Base-by-base conservation (phyloP, 768 basidiomycete species). In the Trametes cubensis region DNA sequence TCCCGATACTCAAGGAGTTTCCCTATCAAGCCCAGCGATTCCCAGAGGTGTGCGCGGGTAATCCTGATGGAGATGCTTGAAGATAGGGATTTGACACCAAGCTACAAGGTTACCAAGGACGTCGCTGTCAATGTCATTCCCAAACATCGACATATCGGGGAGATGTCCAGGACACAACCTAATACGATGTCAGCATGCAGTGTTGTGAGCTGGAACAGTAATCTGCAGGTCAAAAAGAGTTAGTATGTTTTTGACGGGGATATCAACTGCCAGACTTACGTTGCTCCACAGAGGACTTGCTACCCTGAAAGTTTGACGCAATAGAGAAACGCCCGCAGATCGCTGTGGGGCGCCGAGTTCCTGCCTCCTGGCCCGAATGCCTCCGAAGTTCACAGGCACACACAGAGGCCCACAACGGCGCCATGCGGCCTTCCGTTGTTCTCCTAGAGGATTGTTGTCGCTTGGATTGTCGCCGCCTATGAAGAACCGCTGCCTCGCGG, bases 351-450 rank as follows among this genome's bases (percentile, higher is more conserved):
- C 10, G 20, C 51, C 11, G 51, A 21, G n/a, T 7, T 4, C 21
- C 11, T 39, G 38, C 51, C 51, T 52, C 38, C 38, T 14, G 21
- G 34, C 10, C 11, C n/a, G 15, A 6, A 21, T 15, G 4, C 25
- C n/a, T 15, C 30, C 28, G 23, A 56, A 38, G 28, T 26, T 56
- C 44, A 17, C 30, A 46, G 30, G 55, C 30, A 21, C 23, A 56
- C 55, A 56, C 55, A 56, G 21, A 20, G 21, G 45, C 28, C 55
- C 55, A 56, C 55, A 56, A 56, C 55, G 25, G 44, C 25, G 21
- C 55, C 55, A 46, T 56, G 44, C 44, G 55, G 44, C 30, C 25
- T 34, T 34, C 28, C 2, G 44, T 18, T 28, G n/a, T 17, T 47
- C 8, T 18, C 23, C 26, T 34, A 7, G 34, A 34, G 34, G 10